phyloP scores from a whole-genome alignment of 2,329 filamentous ascomycete species.

The Cytospora piceae region DNA sequence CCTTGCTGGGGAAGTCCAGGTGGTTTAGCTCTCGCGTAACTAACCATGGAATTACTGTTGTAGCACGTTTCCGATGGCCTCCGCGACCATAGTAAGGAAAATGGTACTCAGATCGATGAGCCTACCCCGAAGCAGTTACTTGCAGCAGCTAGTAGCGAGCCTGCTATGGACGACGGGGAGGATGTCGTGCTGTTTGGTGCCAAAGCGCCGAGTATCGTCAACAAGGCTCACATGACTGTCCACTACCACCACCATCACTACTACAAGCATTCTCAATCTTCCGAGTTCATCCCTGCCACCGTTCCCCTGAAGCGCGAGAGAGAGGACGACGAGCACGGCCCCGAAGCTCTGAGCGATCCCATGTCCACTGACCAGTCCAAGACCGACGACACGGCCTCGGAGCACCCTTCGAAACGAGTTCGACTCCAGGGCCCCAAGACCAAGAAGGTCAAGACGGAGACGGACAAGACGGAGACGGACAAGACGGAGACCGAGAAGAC shows the following conservation, averaged over 20 bases:
- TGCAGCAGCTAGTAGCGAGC: neutral
- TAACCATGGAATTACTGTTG: neutral
- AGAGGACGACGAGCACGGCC: neutral
- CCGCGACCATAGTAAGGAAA: neutral
- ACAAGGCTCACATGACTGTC: neutral
- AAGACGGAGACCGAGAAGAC: neutral
- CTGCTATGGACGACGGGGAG: too few species aligned
- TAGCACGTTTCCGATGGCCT: slow-evolving; percentile 1
- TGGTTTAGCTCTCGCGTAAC: accelerated
- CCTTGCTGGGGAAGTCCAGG: neutral
- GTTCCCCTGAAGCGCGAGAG: neutral
- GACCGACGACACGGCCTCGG: too few species aligned
- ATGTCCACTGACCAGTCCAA: neutral
- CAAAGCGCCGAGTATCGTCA: neutral
- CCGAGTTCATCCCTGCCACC: neutral
- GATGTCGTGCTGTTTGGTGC: neutral
- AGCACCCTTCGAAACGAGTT: neutral
- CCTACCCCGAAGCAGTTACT: neutral
- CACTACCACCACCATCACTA: slow-evolving; percentile 9
- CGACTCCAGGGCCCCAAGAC: neutral
- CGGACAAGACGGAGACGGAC: neutral
- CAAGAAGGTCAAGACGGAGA: neutral
- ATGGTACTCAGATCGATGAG: neutral
- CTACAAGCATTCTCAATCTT: neutral
- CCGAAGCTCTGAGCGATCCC: neutral